Conservation (phyloP, 163 green algal species). For the Volvox carteri region DNA sequence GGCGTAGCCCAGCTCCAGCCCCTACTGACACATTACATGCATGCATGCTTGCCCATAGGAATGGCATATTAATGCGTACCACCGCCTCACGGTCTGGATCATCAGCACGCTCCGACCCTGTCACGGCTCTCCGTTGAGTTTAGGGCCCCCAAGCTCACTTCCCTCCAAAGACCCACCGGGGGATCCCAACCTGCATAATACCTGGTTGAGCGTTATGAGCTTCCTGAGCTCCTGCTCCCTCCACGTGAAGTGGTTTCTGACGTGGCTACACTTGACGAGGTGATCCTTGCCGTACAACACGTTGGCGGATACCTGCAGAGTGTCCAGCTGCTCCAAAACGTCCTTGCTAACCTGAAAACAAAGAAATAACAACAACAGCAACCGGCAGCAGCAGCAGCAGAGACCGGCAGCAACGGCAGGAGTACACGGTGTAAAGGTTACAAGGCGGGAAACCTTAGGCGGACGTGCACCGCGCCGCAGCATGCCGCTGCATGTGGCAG, state of each 20-base stretch:
- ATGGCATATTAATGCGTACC: too few relatives aligned
- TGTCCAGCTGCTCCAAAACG: slow-evolving; percentile 36
- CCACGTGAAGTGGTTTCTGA: slow-evolving; percentile 50
- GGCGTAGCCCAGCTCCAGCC: too few relatives aligned
- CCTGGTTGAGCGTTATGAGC: not conserved
- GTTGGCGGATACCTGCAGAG: slow-evolving; percentile 36
- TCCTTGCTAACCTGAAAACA: slow-evolving; percentile 19
- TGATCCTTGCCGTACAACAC: slow-evolving; percentile 17
- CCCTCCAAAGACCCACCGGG: not conserved
- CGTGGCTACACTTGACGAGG: slow-evolving; percentile 38
- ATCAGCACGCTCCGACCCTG: too few relatives aligned
- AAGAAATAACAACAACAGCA: not conserved
- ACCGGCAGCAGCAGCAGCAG: not conserved
- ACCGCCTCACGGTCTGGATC: too few relatives aligned
- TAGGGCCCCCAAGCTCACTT: too few relatives aligned
- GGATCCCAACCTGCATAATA: not conserved
- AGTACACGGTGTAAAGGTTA: not conserved
- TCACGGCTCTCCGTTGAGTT: too few relatives aligned
- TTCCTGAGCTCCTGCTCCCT: slow-evolving; percentile 14
- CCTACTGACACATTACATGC: too few relatives aligned
- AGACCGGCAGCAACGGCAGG: not conserved
- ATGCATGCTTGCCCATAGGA: too few relatives aligned
- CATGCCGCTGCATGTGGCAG: too few relatives aligned
- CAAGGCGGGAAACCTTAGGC: too few relatives aligned
- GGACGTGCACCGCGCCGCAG: not conserved